phyloP scores from a whole-genome alignment of 1,139 yeast genomes.

The Yueomyces sp. region DNA sequence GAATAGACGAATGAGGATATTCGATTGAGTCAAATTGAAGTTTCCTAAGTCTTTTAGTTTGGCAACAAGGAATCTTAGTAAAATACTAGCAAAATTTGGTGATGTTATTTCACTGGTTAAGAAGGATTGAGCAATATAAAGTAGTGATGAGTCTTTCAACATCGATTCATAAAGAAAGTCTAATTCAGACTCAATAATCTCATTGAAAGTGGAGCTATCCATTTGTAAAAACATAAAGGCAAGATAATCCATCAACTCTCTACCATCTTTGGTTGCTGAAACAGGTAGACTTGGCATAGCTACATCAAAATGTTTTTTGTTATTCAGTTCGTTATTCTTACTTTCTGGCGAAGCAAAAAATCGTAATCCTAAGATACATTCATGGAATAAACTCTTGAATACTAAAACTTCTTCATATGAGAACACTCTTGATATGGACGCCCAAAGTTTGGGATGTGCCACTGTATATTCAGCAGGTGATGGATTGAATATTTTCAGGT shows the following conservation, averaged over 20 bases:
- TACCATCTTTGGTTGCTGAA: constrained; percentile 82
- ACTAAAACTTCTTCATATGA: constrained; percentile 74
- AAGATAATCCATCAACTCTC: constrained; percentile 89
- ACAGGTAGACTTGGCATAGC: constrained; percentile 76
- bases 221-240: constrained; percentile 89
- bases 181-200: constrained; percentile 72
- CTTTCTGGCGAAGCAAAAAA: constrained; percentile 53
- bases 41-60: constrained; percentile 73
- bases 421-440: constrained; percentile 73
- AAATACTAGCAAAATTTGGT: constrained; percentile 81
- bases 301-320: constrained; percentile 42
- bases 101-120: constrained; percentile 89
- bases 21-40: constrained; percentile 65
- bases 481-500: constrained; percentile 82
- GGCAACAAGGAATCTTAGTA: constrained; percentile 62
- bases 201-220: constrained; percentile 93
- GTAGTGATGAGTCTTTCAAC: constrained; percentile 71
- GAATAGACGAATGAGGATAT: constrained; percentile 72
- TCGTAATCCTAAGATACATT: constrained; percentile 70
- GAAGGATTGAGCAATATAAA: constrained; percentile 89
- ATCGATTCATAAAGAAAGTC: constrained; percentile 68
- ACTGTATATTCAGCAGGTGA: constrained; percentile 61
- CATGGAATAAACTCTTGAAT: constrained; percentile 64
- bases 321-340: constrained; percentile 11
- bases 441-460: constrained; percentile 64